These are phyloP conservation scores for Mrakiaceae sp. DNA, from an alignment of 1,284 basidiomycete genomes.

Conservation along the genomic window DNA sequence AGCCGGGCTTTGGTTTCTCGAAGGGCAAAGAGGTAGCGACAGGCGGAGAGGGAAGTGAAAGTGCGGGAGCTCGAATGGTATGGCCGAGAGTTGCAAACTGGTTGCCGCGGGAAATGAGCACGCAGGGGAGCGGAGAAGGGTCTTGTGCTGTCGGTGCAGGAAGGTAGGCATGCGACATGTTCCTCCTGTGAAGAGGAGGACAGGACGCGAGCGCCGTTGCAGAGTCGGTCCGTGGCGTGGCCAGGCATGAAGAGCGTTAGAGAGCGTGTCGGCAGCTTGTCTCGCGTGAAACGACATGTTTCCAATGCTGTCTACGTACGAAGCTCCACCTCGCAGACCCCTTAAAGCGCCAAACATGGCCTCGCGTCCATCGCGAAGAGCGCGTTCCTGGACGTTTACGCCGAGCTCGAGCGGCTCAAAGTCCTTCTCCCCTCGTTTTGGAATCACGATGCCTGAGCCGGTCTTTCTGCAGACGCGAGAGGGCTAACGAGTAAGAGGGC, in stretches of 20 bases:
- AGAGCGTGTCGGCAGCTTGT: not conserved
- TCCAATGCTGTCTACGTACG: conserved; percentile 38
- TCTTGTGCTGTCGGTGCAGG: conserved; percentile 13
- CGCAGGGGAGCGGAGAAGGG: conserved; percentile 39
- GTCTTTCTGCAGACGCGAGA: not conserved
- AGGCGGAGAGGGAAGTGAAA: too few species aligned
- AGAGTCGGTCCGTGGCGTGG: too few species aligned
- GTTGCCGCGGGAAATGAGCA: conserved; percentile 59
- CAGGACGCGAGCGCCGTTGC: not conserved
- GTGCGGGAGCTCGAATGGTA: conserved; percentile 43
- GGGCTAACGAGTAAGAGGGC: not conserved
- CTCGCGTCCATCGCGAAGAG: conserved; percentile 64
- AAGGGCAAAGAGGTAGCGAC: too few species aligned
- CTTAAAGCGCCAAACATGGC: conserved; percentile 76
- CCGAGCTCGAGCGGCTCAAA: conserved; percentile 64
- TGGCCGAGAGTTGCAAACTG: conserved; percentile 69
- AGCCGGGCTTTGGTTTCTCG: conserved; percentile 19
- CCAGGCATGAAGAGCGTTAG: not conserved
- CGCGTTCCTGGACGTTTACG: conserved; percentile 53
- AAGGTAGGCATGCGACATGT: conserved; percentile 34
- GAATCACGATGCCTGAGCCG: conserved; percentile 44
- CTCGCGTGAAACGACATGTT: too few species aligned
- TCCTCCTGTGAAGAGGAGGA: conserved; percentile 25
- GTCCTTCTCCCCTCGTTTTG: conserved; percentile 89
- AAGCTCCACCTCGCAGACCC: conserved; percentile 58